Evolutionary conservation across 768 basidiomycete species (phyloP).

Genomic region (Russula dissimulans): DNA sequence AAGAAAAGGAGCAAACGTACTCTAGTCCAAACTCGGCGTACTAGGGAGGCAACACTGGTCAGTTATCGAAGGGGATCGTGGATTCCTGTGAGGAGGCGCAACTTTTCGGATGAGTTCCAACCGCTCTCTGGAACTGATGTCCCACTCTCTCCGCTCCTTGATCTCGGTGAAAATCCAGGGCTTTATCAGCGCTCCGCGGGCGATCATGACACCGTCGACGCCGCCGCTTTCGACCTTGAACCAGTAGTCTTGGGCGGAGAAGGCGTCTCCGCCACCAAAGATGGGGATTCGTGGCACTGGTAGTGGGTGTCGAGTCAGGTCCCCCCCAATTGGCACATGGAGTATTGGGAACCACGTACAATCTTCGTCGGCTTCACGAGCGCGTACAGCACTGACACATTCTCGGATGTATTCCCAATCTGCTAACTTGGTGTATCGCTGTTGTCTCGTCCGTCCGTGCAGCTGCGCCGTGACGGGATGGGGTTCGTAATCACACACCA

Average conservation of each 20-base stretch:
- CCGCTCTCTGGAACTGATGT: conserved; percentile 78
- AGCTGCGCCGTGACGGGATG: conserved; percentile 42
- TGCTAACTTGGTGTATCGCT: conserved; percentile 84
- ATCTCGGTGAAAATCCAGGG: conserved; percentile 96
- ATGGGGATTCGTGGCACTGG: conserved; percentile 82
- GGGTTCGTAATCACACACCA: background rate
- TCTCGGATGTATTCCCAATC: conserved; percentile 92
- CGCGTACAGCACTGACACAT: conserved; percentile 75
- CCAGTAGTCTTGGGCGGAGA: conserved; percentile 80
- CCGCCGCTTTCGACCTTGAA: conserved; percentile 64
- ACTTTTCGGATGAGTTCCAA: conserved; percentile 73
- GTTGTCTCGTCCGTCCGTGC: conserved; percentile 93
- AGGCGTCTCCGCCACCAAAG: conserved; percentile 94
- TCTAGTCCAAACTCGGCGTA: conserved; percentile 81
- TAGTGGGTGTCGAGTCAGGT: background rate
- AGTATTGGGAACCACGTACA: conserved; percentile 32
- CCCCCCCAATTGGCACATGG: background rate
- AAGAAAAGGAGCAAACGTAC: conserved; percentile 30
- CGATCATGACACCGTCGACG: conserved; percentile 95
- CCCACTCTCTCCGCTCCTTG: conserved; percentile 88
- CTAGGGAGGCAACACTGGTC: conserved; percentile 30
- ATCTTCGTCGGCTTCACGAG: conserved; percentile 59
- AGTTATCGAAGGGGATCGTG: background rate
- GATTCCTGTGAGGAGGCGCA: background rate
- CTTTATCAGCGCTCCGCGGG: conserved; percentile 90